Base-by-base conservation (phyloP, 2,329 filamentous ascomycete species). In the Beauveria sp. region DNA sequence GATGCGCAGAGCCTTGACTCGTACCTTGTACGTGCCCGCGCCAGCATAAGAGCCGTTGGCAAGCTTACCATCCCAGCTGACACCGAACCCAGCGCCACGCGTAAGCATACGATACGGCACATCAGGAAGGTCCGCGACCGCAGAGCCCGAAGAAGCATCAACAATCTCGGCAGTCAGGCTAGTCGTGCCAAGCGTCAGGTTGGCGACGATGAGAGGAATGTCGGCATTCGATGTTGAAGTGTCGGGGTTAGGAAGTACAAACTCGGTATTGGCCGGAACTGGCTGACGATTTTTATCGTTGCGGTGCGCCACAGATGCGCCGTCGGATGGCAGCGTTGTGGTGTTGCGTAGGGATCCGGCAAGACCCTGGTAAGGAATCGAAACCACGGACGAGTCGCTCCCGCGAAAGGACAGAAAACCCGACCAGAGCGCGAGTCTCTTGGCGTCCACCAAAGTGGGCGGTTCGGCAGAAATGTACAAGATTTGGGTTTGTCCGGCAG, bases 391-490 rank as follows among this genome's bases (percentile, higher is more conserved):
- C 30, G 68, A 69, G 24, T 74, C 74, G 34, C 70, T 73, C 40
- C 71, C 70, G 42, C 72, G 73, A 54, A 79, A 66, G 12, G 73
- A 68, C 55, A 79, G 68, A 67, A 74, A 78, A 16, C 77, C 77
- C 24, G 74, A 74, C 68, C 78, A 79, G 9, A 79, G 70, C 6
- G 76, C 75, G 22, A 78, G 64, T 8, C 69, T 68, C 1, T 63
- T 64, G 3, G 63, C 63, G 42, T 74, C 67, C 70, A 74, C 6
- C 70, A 67, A 28, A 69, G 69, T 63, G 81, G 77, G 73, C 81
- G 67, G 65, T 78, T 72, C 76, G 3, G 78, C 75, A 0, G 72
- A 71, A 14, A 84, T 79, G n/a, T 74, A 70, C 58, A 84, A 68
- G 0, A 74, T 75, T 62, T 78, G 74, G n/a, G 75, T 74, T 61